Conservation (phyloP, 208 protist species). For the Trypanosoma conorhini region DNA sequence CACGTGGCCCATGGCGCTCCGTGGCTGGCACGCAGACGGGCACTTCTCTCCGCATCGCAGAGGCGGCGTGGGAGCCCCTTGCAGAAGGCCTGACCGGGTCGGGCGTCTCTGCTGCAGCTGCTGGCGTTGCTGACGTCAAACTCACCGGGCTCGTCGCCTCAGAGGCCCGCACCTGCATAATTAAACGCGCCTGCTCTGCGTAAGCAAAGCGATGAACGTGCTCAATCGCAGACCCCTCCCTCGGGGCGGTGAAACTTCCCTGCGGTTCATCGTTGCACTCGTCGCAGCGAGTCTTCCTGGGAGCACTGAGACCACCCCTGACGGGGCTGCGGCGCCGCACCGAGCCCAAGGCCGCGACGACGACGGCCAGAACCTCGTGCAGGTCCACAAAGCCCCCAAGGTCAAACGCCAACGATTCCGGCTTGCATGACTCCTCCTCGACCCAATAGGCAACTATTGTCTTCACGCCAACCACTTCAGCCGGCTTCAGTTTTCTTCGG, state of each 20-base stretch:
- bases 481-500: constrained; percentile 25
- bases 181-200: constrained; percentile 7
- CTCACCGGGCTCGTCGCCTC: neutral
- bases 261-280: neutral
- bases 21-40: neutral
- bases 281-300: neutral
- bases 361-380: constrained; percentile 32
- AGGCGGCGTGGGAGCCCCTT: neutral
- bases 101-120: neutral
- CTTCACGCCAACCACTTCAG: constrained; percentile 38
- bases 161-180: neutral
- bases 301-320: neutral
- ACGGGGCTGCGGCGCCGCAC: no score
- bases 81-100: neutral
- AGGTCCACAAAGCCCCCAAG: constrained; percentile 43
- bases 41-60: neutral
- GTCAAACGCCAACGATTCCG: constrained; percentile 40
- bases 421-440: constrained; percentile 13
- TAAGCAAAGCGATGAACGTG: neutral
- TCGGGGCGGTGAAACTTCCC: neutral
- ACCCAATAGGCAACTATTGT: constrained; percentile 43
- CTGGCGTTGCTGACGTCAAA: neutral
- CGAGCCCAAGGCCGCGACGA: constrained; percentile 16
- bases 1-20: neutral
- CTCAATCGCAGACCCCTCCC: neutral